Evolutionary conservation across 2,329 filamentous ascomycete species (phyloP).

Genomic region (Scedosporium apiospermum): DNA sequence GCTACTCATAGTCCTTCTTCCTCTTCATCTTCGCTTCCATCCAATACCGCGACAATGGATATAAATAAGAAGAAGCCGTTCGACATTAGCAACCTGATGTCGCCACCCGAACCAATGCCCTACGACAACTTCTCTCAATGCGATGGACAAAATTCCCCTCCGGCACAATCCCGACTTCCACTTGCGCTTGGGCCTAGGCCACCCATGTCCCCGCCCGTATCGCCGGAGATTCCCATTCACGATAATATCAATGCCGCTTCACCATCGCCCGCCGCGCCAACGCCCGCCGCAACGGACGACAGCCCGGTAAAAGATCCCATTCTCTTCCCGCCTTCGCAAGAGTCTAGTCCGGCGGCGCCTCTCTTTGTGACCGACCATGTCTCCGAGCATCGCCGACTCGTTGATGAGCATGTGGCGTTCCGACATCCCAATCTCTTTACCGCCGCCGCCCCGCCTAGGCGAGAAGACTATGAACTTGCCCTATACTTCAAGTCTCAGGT

Average conservation of each 20-base stretch:
- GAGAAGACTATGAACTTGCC: conserved; percentile 43
- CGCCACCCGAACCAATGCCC: conserved; percentile 46
- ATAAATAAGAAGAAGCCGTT: conserved; percentile 36
- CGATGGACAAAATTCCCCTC: conserved; percentile 8
- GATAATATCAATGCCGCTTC: conserved; percentile 25
- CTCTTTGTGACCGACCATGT: conserved; percentile 36
- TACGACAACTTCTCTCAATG: conserved; percentile 40
- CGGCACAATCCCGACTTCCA: background rate
- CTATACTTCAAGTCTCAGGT: conserved; percentile 44
- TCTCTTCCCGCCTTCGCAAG: conserved; percentile 42
- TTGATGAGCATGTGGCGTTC: conserved; percentile 40
- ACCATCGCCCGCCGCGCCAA: conserved; percentile 12
- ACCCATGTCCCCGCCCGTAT: conserved; percentile 50
- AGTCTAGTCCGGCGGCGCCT: conserved; percentile 29
- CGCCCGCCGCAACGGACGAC: conserved; percentile 17
- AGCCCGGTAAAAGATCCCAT: conserved; percentile 40
- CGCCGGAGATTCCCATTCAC: conserved; percentile 31
- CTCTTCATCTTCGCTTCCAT: conserved; percentile 13
- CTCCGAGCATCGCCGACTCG: conserved; percentile 30
- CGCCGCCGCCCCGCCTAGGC: conserved; percentile 34
- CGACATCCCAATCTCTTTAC: conserved; percentile 32
- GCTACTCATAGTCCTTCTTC: conserved; percentile 16
- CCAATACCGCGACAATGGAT: conserved; percentile 13
- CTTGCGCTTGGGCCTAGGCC: conserved; percentile 14
- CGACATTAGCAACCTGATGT: conserved; percentile 49